These are phyloP conservation scores for Bruguiera parviflora DNA, from an alignment of 345 rosid genomes.

Conservation along the genomic window DNA sequence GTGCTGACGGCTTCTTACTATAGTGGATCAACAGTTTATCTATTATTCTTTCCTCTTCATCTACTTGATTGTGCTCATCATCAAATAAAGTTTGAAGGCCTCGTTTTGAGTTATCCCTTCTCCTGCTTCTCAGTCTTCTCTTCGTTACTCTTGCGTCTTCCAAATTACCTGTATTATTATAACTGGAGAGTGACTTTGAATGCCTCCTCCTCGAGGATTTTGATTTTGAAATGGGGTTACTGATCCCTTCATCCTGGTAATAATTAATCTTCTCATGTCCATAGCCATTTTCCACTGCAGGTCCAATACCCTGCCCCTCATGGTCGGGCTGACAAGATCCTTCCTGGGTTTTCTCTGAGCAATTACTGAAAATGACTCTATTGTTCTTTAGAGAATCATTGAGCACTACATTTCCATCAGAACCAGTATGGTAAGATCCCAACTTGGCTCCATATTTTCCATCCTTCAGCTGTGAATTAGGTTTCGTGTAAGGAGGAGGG, in stretches of 20 bases:
- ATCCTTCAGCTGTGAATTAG: conserved; percentile 44
- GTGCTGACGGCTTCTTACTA: conserved; percentile 66
- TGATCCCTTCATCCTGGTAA: conserved; percentile 26
- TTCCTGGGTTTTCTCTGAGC: conserved; percentile 31
- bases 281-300: conserved; percentile 22
- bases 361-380: conserved; percentile 17
- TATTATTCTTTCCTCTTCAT: conserved; percentile 77
- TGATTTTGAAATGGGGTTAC: conserved; percentile 45
- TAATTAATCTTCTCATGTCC: conserved; percentile 17
- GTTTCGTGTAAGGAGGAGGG: conserved; percentile 54
- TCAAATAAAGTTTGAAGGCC: conserved; percentile 64
- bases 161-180: conserved; percentile 29
- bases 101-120: conserved; percentile 57
- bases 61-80: conserved; percentile 36
- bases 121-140: conserved; percentile 56
- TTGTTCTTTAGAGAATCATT: conserved; percentile 34
- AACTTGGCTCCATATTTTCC: conserved; percentile 22
- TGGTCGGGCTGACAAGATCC: conserved; percentile 26
- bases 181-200: conserved; percentile 36
- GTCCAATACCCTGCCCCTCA: conserved; percentile 25
- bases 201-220: conserved; percentile 61
- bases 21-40: conserved; percentile 86
- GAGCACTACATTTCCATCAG: conserved; percentile 26
- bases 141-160: conserved; percentile 35
- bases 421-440: conserved; percentile 27